phyloP scores from a whole-genome alignment of 495 filamentous ascomycete genomes.

The Letharia lupina region DNA sequence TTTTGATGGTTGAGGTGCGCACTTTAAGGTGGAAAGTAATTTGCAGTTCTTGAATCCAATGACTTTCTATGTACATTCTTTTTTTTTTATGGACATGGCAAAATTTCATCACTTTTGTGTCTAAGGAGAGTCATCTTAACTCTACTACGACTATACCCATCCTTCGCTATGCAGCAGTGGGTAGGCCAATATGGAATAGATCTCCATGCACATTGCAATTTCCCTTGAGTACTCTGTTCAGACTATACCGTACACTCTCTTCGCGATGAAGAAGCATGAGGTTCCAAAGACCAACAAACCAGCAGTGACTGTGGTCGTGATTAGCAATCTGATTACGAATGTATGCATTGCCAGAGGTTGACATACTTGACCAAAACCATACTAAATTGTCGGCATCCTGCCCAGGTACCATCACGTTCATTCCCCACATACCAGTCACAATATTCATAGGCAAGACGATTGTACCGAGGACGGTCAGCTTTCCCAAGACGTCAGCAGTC shows the following conservation, averaged over 20 bases:
- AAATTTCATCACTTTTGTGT: background rate
- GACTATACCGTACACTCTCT: slow-evolving; percentile 63
- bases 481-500: slow-evolving; percentile 87
- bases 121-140: background rate
- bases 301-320: slow-evolving; percentile 50
- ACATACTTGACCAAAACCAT: slow-evolving; percentile 58
- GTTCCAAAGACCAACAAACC: slow-evolving; percentile 70
- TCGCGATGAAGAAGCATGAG: slow-evolving; percentile 72
- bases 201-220: background rate
- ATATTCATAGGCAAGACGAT: slow-evolving; percentile 98
- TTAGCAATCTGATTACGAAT: slow-evolving; percentile 17
- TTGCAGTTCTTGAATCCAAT: too few relatives aligned
- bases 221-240: slow-evolving; percentile 23
- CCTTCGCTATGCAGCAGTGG: slow-evolving; percentile 3
- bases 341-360: background rate
- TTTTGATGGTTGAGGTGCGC: background rate
- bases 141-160: background rate
- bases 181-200: background rate
- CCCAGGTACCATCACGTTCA: slow-evolving; percentile 94
- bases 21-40: too few relatives aligned
- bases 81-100: background rate
- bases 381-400: slow-evolving; percentile 58
- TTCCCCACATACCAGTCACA: slow-evolving; percentile 96
- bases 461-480: slow-evolving; percentile 89
- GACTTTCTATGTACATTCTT: too few relatives aligned